Evolutionary conservation across 2,329 filamentous ascomycete genomes (phyloP).

Genomic region (Thermothelomyces thermophilus): DNA sequence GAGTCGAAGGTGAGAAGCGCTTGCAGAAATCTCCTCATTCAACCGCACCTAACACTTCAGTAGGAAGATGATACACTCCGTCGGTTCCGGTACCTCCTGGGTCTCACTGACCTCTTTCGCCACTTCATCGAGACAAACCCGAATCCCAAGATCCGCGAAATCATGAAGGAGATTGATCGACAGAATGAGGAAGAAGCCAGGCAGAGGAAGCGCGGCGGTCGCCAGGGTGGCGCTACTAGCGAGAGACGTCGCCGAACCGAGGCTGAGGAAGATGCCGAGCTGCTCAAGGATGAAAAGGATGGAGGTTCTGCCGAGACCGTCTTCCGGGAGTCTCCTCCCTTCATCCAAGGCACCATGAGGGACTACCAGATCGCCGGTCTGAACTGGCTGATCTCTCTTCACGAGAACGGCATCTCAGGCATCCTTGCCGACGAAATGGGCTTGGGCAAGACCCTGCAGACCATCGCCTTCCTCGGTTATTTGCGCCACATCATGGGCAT

Average conservation of each 20-base stretch:
- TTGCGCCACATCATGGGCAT: constrained; percentile 85
- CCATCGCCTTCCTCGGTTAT: constrained; percentile 94
- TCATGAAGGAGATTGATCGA: constrained; percentile 89
- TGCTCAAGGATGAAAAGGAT: constrained; percentile 77
- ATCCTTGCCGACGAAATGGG: constrained; percentile 99
- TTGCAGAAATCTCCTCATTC: neutral
- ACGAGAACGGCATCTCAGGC: constrained; percentile 97
- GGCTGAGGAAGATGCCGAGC: constrained; percentile 93
- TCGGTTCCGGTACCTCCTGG: constrained; percentile 88
- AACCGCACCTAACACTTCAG: constrained; percentile 4
- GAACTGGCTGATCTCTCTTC: constrained; percentile 95
- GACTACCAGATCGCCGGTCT: constrained; percentile 94
- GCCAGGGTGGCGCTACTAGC: constrained; percentile 76
- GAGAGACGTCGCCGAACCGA: constrained; percentile 83
- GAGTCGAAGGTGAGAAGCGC: constrained; percentile 70
- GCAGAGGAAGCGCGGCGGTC: constrained; percentile 64
- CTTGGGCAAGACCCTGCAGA: constrained; percentile 94
- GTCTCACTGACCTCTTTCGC: constrained; percentile 91
- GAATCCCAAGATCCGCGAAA: constrained; percentile 87
- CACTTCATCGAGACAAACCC: constrained; percentile 99
- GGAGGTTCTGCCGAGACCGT: constrained; percentile 81
- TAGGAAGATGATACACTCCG: constrained; percentile 93
- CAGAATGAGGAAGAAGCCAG: constrained; percentile 73
- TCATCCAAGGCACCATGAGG: constrained; percentile 81
- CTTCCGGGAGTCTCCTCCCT: constrained; percentile 90